A percentile compares a stretch with the other conserved stretches of the same genome.
phyloP scores from a whole-genome alignment of 2,329 filamentous ascomycete genomes.

The Aaosphaeria arxii region DNA sequence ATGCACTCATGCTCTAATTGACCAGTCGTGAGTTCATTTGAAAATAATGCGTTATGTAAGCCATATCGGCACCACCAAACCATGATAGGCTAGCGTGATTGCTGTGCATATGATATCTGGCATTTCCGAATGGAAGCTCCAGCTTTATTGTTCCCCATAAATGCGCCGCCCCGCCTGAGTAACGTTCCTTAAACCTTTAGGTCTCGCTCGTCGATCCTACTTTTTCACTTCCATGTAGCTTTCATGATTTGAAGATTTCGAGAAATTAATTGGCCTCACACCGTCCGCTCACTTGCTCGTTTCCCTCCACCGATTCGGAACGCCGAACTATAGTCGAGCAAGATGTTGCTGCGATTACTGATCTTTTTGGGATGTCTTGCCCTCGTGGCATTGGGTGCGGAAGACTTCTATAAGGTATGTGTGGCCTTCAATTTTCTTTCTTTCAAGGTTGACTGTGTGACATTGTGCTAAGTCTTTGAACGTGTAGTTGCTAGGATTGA shows the following conservation, averaged over 20 bases:
- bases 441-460: background rate
- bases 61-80: too few species aligned
- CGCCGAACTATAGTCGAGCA: conserved; percentile 14
- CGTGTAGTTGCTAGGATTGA: conserved; percentile 72
- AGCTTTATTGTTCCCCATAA: conserved; percentile 4
- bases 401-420: conserved; percentile 77
- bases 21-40: too few species aligned
- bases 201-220: background rate
- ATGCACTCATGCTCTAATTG: too few species aligned
- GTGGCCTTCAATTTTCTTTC: background rate
- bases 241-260: background rate
- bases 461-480: conserved; percentile 1
- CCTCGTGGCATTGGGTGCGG: conserved; percentile 45
- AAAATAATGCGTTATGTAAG: too few species aligned
- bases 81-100: too few species aligned
- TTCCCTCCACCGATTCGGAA: background rate
- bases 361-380: conserved; percentile 43
- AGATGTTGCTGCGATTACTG: conserved; percentile 44
- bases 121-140: conserved; percentile 6
- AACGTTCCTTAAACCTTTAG: background rate
- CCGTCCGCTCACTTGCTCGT: conserved; percentile 16
- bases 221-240: conserved; percentile 13
- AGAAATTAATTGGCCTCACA: conserved; percentile 3
- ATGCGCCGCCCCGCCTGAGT: conserved; percentile 3
- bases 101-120: conserved; percentile 7